Evolutionary conservation across 2,329 filamentous ascomycete species (phyloP), one percentile per base, ranked within the genome.

Genomic region (Xylariaceae sp.): DNA sequence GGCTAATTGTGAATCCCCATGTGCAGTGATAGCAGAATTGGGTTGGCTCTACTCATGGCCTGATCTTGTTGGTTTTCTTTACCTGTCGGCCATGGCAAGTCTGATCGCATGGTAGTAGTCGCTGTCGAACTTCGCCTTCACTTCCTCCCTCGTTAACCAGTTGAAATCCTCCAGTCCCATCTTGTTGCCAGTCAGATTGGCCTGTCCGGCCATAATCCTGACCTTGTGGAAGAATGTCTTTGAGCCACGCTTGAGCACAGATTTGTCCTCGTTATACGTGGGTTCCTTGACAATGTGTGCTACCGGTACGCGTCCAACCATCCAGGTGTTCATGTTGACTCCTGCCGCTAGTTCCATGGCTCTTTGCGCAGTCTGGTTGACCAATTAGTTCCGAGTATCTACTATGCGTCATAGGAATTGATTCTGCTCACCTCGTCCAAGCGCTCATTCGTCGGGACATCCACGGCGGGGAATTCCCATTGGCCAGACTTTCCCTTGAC

Each of bases 251-350:
- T 73, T 67, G 60, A 74, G 70, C 51, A 80, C 68, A 37, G 72
- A 69, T 51, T 73, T 73, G 70, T 80, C 76, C 67, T 74, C 71
- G 67, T 74, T 72, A 71, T 78, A 68, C 69, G 74, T 66, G 67
- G 81, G 80, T 63, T 84, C 77, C 62, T 77, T 78, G 66, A 89
- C 80, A 70, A 89, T 77, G 76, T 97, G 89, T 30, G 92, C 93
- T 60, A 97, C 83, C 9, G 94, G 94, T 60, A 89, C 88, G 69
- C 92, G 92, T 62, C 92, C 93, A 55, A 99, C 89, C 67, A 97
- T 85, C 92, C 94, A 99, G 57, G 92, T 97, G 79, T 97, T 97
- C 92, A 99, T 97, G 81, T 99, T 95, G 62, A 89, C 77, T 60
- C 94, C 94, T 8, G 88, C 92, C 2, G 90, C 80, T 69, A 90